Percentiles rank a stretch among this genome's conserved stretches.
phyloP scores from a whole-genome alignment of 495 filamentous ascomycete genomes.

The Penicillium tannophilum region DNA sequence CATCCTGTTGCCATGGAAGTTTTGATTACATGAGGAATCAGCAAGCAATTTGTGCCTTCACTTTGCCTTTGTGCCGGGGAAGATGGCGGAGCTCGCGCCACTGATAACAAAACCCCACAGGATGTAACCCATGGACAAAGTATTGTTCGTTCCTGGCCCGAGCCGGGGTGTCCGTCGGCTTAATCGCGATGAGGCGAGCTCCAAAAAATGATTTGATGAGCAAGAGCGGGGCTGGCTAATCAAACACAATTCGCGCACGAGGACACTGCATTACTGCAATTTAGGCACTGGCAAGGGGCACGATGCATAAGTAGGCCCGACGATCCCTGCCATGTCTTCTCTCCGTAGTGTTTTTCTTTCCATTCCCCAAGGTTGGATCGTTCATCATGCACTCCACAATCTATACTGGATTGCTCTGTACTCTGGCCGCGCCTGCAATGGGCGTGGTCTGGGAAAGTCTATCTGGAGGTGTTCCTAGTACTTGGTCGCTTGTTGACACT shows the following conservation, averaged over 20 bases:
- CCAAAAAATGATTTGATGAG: not conserved
- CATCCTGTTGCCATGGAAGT: not conserved
- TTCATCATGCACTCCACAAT: conserved; percentile 20
- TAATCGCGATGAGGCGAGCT: conserved; percentile 1
- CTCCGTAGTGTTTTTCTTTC: conserved; percentile 2
- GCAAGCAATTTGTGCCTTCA: not conserved
- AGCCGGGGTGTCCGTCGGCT: conserved; percentile 18
- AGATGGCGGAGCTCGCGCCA: conserved; percentile 1
- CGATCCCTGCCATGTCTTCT: conserved; percentile 15
- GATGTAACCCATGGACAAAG: conserved; percentile 15
- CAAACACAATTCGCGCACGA: conserved; percentile 5
- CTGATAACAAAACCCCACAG: conserved; percentile 14
- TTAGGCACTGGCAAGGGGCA: not conserved
- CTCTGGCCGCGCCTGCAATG: conserved; percentile 21
- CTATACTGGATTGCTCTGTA: conserved; percentile 24
- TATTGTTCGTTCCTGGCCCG: conserved; percentile 6
- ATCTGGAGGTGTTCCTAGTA: conserved; percentile 11
- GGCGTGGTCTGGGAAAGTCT: conserved; percentile 25
- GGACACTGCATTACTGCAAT: not conserved
- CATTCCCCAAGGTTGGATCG: not conserved
- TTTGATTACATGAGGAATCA: not conserved
- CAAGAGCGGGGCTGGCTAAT: conserved; percentile 6
- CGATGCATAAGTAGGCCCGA: conserved; percentile 18
- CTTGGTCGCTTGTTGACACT: conserved; percentile 17
- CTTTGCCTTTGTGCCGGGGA: not conserved